Base-by-base conservation (phyloP, 2,329 filamentous ascomycete species). In the Thermoascus crustaceus region DNA sequence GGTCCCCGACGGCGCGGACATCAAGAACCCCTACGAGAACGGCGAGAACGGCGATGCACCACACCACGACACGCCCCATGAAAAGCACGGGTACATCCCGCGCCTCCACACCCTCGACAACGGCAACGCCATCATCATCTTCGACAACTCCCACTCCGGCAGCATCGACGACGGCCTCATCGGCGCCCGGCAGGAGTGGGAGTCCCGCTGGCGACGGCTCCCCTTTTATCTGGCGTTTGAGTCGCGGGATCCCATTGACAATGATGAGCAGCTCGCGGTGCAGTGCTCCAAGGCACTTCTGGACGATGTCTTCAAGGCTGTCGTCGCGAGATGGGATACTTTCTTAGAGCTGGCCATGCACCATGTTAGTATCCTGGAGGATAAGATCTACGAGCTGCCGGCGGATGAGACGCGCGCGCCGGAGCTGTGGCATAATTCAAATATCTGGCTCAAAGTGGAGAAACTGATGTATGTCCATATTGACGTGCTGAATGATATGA, bases 341-440 rank as follows among this genome's bases (percentile, higher is more conserved):
- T 66, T 69, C 36, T 46, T 72, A 9, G 56, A 57, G 21, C 55
- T 60, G 7, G 68, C 63, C 13, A 63, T 66, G 45, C 66, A 68
- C 8, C 70, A 73, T 41, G 64, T 71, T 10, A 60, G 58, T 11
- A 68, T 72, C 24, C 54, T 73, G 38, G 65, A 69, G 46, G 67
- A 69, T 45, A 67, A 66, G 40, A 67, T 74, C 34, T 74, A 71
- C 38, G 71, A 72, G 20, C 67, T 67, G 21, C 71, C 71, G 0
- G 69, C 70, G 3, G 70, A 74, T 34, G 69, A 73, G 42, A 66
- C 61, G 7, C 58, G 69, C 2, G 70, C 70, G 0, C 68, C 68
- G 2, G 69, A 73, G 39, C 53, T 73, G 5, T 74, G 70, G 68
- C 59, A 55, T 8, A 72, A 72, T 43, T 67, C 66, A 16, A 64